phyloP scores from a whole-genome alignment of 768 basidiomycete species.

The Boletus coccyginus region DNA sequence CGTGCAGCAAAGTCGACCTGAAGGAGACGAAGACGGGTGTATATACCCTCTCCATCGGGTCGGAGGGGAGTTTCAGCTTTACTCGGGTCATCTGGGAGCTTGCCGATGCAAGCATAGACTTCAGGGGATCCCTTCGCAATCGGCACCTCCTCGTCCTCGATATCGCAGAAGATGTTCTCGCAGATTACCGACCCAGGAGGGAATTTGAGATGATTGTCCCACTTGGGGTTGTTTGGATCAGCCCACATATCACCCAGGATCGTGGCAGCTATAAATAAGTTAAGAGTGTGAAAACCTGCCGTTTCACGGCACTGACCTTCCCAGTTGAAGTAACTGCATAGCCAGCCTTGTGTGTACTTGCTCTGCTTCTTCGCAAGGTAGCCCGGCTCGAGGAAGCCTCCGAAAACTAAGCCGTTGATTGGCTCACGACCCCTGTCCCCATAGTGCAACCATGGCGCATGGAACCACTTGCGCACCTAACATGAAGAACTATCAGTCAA shows the following conservation, averaged over 20 bases:
- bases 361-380: not conserved
- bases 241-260: conserved; percentile 1
- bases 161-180: conserved; percentile 1
- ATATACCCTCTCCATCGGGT: not conserved
- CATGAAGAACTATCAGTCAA: not conserved
- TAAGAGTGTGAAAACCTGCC: not conserved
- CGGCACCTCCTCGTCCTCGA: not conserved
- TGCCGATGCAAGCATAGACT: not conserved
- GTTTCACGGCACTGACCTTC: not conserved
- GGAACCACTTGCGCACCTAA: not conserved
- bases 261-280: not conserved
- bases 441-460: not conserved
- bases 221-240: not conserved
- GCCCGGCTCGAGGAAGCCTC: not conserved
- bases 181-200: conserved; percentile 1
- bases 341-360: not conserved
- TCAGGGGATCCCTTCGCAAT: not conserved
- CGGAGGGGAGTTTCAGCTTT: not conserved
- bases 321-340: conserved; percentile 5
- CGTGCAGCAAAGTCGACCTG: conserved; percentile 1
- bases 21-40: not conserved
- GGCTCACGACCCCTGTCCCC: not conserved
- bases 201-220: not conserved
- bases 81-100: not conserved
- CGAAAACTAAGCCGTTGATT: not conserved